Percentiles rank a stretch among this genome's conserved stretches.
These are phyloP conservation scores for Phytopythium aichiense DNA, from an alignment of 352 stramenopile genomes.

Conservation along the genomic window DNA sequence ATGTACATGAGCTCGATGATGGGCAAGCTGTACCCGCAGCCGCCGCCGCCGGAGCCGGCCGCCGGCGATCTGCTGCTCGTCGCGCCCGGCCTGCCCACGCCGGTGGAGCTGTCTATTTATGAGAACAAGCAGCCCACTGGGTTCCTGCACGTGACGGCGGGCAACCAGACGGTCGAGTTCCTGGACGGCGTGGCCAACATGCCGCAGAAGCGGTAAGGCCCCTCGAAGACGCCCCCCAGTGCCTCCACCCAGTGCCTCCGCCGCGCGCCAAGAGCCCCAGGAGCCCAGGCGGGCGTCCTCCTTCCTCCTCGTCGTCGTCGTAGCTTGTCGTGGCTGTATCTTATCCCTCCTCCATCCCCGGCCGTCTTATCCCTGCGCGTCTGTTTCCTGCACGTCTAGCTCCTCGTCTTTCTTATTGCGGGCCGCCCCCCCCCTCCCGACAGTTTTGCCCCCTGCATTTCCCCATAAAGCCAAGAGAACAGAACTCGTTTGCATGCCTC, in stretches of 20 bases:
- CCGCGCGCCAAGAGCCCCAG: not conserved
- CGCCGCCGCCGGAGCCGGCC: constrained; percentile 30
- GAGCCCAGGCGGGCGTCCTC: not conserved
- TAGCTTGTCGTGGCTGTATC: constrained; percentile 7
- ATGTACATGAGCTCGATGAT: constrained; percentile 18
- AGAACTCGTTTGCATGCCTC: not conserved
- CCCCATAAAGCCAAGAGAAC: not conserved
- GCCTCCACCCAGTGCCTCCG: not conserved
- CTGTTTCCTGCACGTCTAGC: not conserved
- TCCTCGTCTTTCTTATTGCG: not conserved
- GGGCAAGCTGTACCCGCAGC: constrained; percentile 54
- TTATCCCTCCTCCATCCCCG: not conserved
- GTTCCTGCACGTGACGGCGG: constrained; percentile 72
- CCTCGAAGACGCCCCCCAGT: not conserved
- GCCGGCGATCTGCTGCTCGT: constrained; percentile 56
- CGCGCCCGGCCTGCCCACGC: constrained; percentile 63
- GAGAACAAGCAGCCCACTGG: constrained; percentile 80
- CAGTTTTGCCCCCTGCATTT: not conserved
- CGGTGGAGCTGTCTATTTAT: constrained; percentile 81
- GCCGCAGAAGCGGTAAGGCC: constrained; percentile 66
- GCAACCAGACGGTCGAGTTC: constrained; percentile 84
- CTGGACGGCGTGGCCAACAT: constrained; percentile 80
- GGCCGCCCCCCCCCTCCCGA: not conserved
- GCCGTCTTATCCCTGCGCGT: not conserved
- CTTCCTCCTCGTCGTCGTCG: not conserved